These are phyloP conservation scores for Ustanciosporium gigantosporum DNA, from an alignment of 1,284 basidiomycete species.

Conservation along the genomic window DNA sequence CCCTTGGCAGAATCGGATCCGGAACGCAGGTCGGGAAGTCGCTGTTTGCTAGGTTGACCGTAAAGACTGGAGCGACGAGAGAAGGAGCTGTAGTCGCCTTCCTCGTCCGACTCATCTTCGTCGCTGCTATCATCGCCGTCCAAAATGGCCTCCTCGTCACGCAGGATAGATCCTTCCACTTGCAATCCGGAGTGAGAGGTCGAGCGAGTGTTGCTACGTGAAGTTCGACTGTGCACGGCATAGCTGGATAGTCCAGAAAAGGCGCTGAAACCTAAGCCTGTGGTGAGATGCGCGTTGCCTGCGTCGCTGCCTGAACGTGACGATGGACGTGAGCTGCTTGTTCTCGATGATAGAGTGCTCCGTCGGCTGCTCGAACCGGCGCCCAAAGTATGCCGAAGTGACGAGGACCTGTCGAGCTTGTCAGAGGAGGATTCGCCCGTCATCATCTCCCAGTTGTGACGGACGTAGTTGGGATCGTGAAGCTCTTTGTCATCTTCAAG, in stretches of 20 bases:
- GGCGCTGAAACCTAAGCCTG: constrained; percentile 12
- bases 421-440: constrained; percentile 10
- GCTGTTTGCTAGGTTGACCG: no score
- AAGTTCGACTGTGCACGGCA: constrained; percentile 1
- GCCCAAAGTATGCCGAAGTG: constrained; percentile 1
- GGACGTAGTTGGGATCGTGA: constrained; percentile 32
- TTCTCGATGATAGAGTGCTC: constrained; percentile 20
- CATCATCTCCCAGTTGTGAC: constrained; percentile 40
- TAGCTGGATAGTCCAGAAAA: constrained; percentile 29
- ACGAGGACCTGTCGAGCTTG: constrained; percentile 10
- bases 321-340: constrained; percentile 18
- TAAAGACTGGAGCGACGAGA: neutral
- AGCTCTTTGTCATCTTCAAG: constrained; percentile 30
- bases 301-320: constrained; percentile 30
- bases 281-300: constrained; percentile 8
- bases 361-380: constrained; percentile 11
- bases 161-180: constrained; percentile 30
- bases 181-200: constrained; percentile 13
- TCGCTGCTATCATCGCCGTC: constrained; percentile 7
- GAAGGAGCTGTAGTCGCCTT: neutral
- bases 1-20: no score
- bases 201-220: constrained; percentile 1
- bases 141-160: constrained; percentile 8
- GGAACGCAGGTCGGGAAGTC: no score
- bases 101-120: constrained; percentile 2